phyloP scores from a whole-genome alignment of 129 eudicot species.

The Centella asiatica region DNA sequence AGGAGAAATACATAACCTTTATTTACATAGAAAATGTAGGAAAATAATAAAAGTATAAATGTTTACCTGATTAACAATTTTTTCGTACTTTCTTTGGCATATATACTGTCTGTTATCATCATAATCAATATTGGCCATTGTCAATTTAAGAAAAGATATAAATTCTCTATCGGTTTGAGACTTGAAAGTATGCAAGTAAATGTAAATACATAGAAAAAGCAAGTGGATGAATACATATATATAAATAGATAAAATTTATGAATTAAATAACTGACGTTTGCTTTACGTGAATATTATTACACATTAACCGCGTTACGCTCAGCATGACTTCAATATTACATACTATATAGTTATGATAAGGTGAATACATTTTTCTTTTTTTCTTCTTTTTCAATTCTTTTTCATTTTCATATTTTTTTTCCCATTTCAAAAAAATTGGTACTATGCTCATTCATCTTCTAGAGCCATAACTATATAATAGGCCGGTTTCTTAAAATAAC shows the following conservation, averaged over 20 bases:
- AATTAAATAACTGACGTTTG: neutral
- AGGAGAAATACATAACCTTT: neutral
- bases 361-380: too few relatives aligned
- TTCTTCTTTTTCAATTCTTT: too few relatives aligned
- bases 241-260: neutral
- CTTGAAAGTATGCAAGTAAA: neutral
- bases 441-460: too few relatives aligned
- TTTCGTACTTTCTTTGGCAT: slow-evolving; percentile 6
- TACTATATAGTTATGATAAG: too few relatives aligned
- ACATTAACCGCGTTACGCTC: neutral
- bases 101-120: slow-evolving; percentile 1
- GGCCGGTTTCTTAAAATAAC: too few relatives aligned
- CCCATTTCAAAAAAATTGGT: too few relatives aligned
- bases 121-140: neutral
- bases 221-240: neutral
- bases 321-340: neutral
- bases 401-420: too few relatives aligned
- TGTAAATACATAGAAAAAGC: neutral
- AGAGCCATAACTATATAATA: too few relatives aligned
- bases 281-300: neutral
- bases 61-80: slow-evolving; percentile 9
- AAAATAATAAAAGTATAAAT: neutral
- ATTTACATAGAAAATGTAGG: too few relatives aligned
- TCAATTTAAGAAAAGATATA: neutral
- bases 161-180: neutral